A percentile compares a stretch with the other conserved stretches of the same genome.
Conservation (phyloP, 148 eudicot species). For the Chenopodium formosanum region DNA sequence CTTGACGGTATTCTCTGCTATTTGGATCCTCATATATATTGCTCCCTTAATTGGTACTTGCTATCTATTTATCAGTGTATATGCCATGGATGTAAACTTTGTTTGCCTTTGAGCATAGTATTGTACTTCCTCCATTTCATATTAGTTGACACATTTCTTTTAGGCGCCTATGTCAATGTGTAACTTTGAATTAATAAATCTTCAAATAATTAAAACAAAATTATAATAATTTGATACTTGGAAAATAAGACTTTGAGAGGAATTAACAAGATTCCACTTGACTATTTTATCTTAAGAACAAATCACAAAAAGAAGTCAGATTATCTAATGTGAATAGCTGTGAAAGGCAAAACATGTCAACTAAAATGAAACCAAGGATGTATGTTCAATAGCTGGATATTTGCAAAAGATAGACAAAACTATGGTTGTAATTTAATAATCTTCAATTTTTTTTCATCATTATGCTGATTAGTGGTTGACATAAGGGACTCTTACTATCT, state of each 20-base stretch:
- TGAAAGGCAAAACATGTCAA: too few relatives aligned
- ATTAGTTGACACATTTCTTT: too few relatives aligned
- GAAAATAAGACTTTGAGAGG: too few relatives aligned
- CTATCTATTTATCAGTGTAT: not conserved
- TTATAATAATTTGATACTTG: too few relatives aligned
- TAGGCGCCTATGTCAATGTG: too few relatives aligned
- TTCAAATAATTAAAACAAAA: too few relatives aligned
- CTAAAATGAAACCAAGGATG: too few relatives aligned
- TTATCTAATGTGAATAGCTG: not conserved
- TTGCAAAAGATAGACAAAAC: not conserved
- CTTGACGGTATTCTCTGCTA: constrained; percentile 23
- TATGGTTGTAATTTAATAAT: not conserved
- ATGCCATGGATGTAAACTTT: not conserved
- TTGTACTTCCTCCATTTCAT: too few relatives aligned
- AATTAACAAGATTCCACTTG: too few relatives aligned
- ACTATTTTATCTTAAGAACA: too few relatives aligned
- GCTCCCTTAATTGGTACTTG: not conserved
- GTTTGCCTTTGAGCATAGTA: not conserved
- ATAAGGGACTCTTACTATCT: not conserved
- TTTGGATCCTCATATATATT: not conserved
- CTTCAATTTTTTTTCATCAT: not conserved
- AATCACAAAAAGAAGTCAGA: too few relatives aligned
- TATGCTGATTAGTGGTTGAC: not conserved
- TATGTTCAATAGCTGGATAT: not conserved
- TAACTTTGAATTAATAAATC: too few relatives aligned